Base-by-base conservation (phyloP, 1,284 basidiomycete species). In the Sanghuangporus baumii region DNA sequence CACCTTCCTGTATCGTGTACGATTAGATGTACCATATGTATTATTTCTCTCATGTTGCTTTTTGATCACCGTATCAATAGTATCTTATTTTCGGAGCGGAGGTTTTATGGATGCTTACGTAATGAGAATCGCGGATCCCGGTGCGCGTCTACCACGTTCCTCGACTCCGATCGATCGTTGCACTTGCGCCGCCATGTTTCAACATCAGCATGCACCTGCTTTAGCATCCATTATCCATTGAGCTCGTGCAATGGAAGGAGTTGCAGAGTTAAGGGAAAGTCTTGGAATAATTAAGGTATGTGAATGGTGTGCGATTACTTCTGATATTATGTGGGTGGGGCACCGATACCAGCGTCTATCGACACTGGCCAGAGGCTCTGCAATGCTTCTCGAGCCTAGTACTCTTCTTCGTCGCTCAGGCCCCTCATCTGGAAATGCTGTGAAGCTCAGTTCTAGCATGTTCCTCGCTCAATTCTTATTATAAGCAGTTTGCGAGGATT, bases 191-290 rank as follows among this genome's bases (percentile, higher is more conserved):
- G 12, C 18, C 50, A 23, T 51, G 50, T 51, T 46, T 46, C 16
- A 7, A 3, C 7, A 18, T n/a, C 40, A 46, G 16, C 43, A 46
- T 46, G 43, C n/a, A 48, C 36, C 57, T 6, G 50, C 23, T 26
- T 6, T 43, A 37, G 51, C 26, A 51, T 6, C 31, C 36, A 40
- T 14, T 14, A 57, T 57, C 41, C 38, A 57, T n/a, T 11, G 5
- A 20, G 36, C 23, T 38, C 23, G 47, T 18, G 46, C 34, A 23
- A 59, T 59, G 57, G 57, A 31, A 20, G 57, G 48, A 20, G 26
- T 59, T 52, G n/a, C 47, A 59, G 57, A 59, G 36, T 20, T 59
- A 31, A 51, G 23, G 57, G 38, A 51, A 41, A 40, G n/a, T 40
- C 57, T 59, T 26, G 37, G 37, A 23, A 38, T 51, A n/a, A 20